phyloP scores from a whole-genome alignment of 106 monocot species.

The Amphibolis antarctica region DNA sequence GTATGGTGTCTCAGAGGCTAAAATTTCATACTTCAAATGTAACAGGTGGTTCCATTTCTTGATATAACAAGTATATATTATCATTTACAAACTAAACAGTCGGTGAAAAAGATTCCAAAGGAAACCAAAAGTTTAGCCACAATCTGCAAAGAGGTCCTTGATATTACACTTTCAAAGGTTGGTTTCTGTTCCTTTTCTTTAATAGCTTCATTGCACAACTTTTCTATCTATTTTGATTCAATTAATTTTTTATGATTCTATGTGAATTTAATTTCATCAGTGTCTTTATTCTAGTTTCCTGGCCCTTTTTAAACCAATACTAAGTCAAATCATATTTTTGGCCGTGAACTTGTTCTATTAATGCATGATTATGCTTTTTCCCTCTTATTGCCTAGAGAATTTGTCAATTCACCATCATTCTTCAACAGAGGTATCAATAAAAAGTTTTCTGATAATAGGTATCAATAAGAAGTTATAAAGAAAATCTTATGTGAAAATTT shows the following conservation, averaged over 20 bases:
- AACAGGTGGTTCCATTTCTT: constrained; percentile 80
- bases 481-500: no score
- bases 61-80: constrained; percentile 83
- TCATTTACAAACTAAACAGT: constrained; percentile 29
- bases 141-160: constrained; percentile 69
- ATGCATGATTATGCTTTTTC: no score
- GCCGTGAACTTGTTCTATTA: no score
- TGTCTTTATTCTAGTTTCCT: neutral
- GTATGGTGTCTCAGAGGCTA: neutral
- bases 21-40: neutral
- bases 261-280: neutral
- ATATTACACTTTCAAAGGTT: constrained; percentile 86
- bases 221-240: neutral
- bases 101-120: constrained; percentile 42
- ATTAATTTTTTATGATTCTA: neutral
- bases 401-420: no score
- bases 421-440: neutral
- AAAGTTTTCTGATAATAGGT: no score
- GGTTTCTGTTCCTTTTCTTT: neutral
- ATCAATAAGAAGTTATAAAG: no score
- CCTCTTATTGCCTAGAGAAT: no score
- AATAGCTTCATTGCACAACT: neutral
- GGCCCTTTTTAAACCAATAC: neutral
- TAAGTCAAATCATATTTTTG: neutral
- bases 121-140: constrained; percentile 75